Evolutionary conservation across 148 eudicot genomes (phyloP).

Genomic region (Rhododendron vialii): DNA sequence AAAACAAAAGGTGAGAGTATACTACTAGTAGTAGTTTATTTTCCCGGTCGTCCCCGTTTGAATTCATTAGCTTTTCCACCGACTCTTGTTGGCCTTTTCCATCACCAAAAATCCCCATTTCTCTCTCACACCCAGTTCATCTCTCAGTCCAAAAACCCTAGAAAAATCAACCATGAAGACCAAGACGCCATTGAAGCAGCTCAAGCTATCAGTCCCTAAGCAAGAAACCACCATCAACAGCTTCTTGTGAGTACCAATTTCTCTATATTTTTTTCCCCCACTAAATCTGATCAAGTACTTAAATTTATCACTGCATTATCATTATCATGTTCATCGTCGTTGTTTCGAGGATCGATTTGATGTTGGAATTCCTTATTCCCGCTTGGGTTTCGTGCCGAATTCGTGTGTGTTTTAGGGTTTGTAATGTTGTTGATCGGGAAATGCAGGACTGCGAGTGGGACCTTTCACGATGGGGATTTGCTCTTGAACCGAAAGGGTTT

Average conservation of each 20-base stretch:
- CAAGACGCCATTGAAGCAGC: slow-evolving; percentile 74
- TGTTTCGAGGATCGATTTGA: background rate
- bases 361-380: background rate
- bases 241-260: slow-evolving; percentile 51
- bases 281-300: background rate
- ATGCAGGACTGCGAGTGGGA: slow-evolving; percentile 89
- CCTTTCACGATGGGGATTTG: slow-evolving; percentile 93
- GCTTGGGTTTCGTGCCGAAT: background rate
- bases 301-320: background rate
- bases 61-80: slow-evolving; percentile 9
- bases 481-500: slow-evolving; percentile 76
- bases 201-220: slow-evolving; percentile 88
- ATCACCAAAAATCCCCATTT: background rate
- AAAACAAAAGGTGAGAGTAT: background rate
- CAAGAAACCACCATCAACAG: slow-evolving; percentile 63
- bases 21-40: background rate
- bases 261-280: background rate
- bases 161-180: slow-evolving; percentile 43
- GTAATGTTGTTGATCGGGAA: background rate
- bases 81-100: slow-evolving; percentile 2
- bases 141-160: slow-evolving; percentile 25
- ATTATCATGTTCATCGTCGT: background rate
- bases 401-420: background rate
- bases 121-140: background rate
- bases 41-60: slow-evolving; percentile 41